phyloP scores from a whole-genome alignment of 345 rosid genomes.

The Sapria himalayana region DNA sequence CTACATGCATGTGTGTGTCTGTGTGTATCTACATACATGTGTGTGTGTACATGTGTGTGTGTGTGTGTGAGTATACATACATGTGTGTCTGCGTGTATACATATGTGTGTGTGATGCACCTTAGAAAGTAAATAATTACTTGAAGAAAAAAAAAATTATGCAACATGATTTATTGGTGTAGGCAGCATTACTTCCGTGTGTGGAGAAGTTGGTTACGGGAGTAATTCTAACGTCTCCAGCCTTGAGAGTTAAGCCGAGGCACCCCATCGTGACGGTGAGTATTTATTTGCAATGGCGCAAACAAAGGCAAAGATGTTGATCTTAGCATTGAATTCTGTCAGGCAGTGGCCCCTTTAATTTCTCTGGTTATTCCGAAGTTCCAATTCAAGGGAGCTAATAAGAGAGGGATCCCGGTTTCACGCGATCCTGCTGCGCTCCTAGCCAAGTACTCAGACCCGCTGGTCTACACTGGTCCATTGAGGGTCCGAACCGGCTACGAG shows the following conservation, averaged over 20 bases:
- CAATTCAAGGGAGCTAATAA: slow-evolving; percentile 98
- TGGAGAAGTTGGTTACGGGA: slow-evolving; percentile 57
- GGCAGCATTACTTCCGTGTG: slow-evolving; percentile 45
- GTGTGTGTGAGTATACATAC: too few species aligned
- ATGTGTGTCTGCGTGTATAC: too few species aligned
- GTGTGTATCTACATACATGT: too few species aligned
- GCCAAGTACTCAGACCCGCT: slow-evolving; percentile 88
- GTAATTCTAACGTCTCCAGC: slow-evolving; percentile 83
- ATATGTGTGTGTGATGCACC: too few species aligned
- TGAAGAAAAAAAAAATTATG: too few species aligned
- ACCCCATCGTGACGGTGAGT: slow-evolving; percentile 85
- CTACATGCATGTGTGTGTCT: too few species aligned
- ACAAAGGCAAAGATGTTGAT: background rate
- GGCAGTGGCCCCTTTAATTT: slow-evolving; percentile 88
- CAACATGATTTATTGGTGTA: too few species aligned
- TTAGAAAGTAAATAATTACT: too few species aligned
- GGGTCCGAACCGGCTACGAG: slow-evolving; percentile 91
- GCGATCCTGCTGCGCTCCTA: slow-evolving; percentile 77
- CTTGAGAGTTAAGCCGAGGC: slow-evolving; percentile 82
- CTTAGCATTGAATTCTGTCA: slow-evolving; percentile 12
- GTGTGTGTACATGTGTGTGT: too few species aligned
- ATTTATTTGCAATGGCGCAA: background rate
- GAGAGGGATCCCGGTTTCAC: slow-evolving; percentile 84
- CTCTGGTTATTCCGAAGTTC: slow-evolving; percentile 56
- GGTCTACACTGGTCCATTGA: slow-evolving; percentile 93